Conservation (phyloP, 1,284 basidiomycete genomes). For the Ceratobasidium sp. region DNA sequence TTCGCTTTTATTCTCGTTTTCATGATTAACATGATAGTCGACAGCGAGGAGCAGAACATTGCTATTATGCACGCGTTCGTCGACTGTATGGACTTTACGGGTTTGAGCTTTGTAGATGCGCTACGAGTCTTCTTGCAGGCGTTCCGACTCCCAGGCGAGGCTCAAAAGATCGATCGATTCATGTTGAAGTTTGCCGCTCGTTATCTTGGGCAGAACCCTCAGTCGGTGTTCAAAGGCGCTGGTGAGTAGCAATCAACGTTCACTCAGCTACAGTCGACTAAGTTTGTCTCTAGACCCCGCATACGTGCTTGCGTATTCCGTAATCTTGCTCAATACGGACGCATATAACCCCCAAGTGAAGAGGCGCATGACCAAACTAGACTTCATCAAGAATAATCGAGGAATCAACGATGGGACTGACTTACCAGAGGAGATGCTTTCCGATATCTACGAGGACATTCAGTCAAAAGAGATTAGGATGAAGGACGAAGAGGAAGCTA, state of each 20-base stretch:
- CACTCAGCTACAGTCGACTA: neutral
- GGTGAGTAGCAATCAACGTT: slow-evolving; percentile 49
- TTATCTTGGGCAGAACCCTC: slow-evolving; percentile 88
- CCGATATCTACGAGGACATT: slow-evolving; percentile 89
- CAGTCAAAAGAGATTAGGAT: slow-evolving; percentile 93
- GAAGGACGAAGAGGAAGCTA: slow-evolving; percentile 93
- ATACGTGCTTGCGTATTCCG: slow-evolving; percentile 94
- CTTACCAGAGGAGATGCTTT: slow-evolving; percentile 87
- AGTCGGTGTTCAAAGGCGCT: slow-evolving; percentile 82
- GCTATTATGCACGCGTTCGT: slow-evolving; percentile 97
- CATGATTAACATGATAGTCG: slow-evolving; percentile 46
- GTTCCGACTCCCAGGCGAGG: slow-evolving; percentile 94
- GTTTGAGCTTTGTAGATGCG: slow-evolving; percentile 87
- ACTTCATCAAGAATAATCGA: slow-evolving; percentile 93
- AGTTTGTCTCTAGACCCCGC: slow-evolving; percentile 76
- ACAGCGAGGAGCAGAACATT: slow-evolving; percentile 87
- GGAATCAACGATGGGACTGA: slow-evolving; percentile 93
- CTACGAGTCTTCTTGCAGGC: slow-evolving; percentile 90
- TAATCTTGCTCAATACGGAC: slow-evolving; percentile 96
- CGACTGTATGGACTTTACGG: slow-evolving; percentile 88
- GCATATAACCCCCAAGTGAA: slow-evolving; percentile 95
- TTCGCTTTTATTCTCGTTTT: slow-evolving; percentile 9
- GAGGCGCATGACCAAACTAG: slow-evolving; percentile 89
- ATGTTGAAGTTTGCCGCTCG: slow-evolving; percentile 98
- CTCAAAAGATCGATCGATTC: slow-evolving; percentile 98